Base-by-base conservation (phyloP, 306 rosid species). In the Sesbania bispinosa region DNA sequence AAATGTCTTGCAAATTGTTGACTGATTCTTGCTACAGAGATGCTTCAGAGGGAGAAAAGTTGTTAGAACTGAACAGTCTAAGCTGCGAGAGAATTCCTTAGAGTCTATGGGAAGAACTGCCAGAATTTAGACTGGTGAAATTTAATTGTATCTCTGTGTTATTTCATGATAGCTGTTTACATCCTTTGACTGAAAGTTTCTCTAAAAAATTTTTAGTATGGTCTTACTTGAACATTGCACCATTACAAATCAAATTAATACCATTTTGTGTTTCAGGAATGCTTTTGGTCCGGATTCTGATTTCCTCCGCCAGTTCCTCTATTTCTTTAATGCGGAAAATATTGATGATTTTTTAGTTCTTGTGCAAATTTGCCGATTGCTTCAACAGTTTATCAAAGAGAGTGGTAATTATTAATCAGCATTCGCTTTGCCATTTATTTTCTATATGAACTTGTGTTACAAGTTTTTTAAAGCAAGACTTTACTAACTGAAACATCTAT, bases 31-130 rank as follows among this genome's bases (percentile, higher is more conserved):
- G 79, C 83, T 84, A 79, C 97, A 94, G 99, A 94, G 88, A 94
- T 94, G 97, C 88, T 91, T 89, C 85, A 91, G 99, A 79, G 99
- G 95, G 81, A 88, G 90, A 77, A 91, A 75, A 83, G 91, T 59
- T 59, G 85, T 86, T 62, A 81, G 79, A 77, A 75, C 78, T 19
- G 97, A 79, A 81, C 88, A 84, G 69, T 85, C 77, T 70, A 86
- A 71, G 80, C 68, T 89, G 69, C 94, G 90, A 59, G 90, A 83
- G 76, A 81, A 74, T 91, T 94, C 80, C 73, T 68, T 51, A 73
- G 47, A 61, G 75, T 74, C 52, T 86, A 83, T 62, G 96, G 99
- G 76, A 82, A 62, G 60, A 76, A 73, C 39, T 89, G 85, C 81
- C 84, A 77, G 79, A 80, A 88, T 70, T 86, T 86, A 54, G 85